These are phyloP conservation scores for Ceratocystis alfenasii DNA, from an alignment of 2,329 filamentous ascomycete genomes.

Conservation along the genomic window DNA sequence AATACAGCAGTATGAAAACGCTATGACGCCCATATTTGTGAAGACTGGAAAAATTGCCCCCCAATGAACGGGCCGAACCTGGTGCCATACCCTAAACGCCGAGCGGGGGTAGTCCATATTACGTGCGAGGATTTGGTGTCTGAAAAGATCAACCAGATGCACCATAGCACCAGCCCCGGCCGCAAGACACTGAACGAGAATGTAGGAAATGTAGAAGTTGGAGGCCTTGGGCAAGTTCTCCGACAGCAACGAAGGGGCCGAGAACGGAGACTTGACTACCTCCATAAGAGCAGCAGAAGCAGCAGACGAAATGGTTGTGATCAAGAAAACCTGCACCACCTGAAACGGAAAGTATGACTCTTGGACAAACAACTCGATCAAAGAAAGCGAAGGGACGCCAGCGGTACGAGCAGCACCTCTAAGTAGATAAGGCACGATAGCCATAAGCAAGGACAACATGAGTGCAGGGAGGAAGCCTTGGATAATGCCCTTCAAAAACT, in stretches of 20 bases:
- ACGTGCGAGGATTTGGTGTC: slow-evolving; percentile 50
- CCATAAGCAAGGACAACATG: slow-evolving; percentile 69
- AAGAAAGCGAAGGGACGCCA: slow-evolving; percentile 57
- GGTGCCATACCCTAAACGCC: slow-evolving; percentile 67
- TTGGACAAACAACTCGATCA: slow-evolving; percentile 65
- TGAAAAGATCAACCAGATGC: slow-evolving; percentile 53
- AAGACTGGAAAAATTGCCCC: slow-evolving; percentile 72
- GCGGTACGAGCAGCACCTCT: slow-evolving; percentile 60
- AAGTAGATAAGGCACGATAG: slow-evolving; percentile 65
- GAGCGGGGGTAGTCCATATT: slow-evolving; percentile 68
- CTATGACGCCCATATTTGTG: slow-evolving; percentile 68
- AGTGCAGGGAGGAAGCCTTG: slow-evolving; percentile 73
- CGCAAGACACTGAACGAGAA: slow-evolving; percentile 79
- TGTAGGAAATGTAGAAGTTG: slow-evolving; percentile 87
- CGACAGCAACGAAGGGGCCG: slow-evolving; percentile 42
- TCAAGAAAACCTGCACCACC: slow-evolving; percentile 72
- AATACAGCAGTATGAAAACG: slow-evolving; percentile 76
- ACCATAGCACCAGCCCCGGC: slow-evolving; percentile 64
- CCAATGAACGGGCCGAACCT: slow-evolving; percentile 64
- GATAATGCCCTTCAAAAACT: slow-evolving; percentile 59
- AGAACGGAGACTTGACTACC: slow-evolving; percentile 37
- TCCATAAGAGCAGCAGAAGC: slow-evolving; percentile 53
- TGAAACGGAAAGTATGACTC: slow-evolving; percentile 72
- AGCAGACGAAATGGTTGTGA: slow-evolving; percentile 65
- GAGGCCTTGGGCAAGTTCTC: slow-evolving; percentile 61